Conservation (phyloP, 31 red algal species). For the Odonthalia washingtoniensis region DNA sequence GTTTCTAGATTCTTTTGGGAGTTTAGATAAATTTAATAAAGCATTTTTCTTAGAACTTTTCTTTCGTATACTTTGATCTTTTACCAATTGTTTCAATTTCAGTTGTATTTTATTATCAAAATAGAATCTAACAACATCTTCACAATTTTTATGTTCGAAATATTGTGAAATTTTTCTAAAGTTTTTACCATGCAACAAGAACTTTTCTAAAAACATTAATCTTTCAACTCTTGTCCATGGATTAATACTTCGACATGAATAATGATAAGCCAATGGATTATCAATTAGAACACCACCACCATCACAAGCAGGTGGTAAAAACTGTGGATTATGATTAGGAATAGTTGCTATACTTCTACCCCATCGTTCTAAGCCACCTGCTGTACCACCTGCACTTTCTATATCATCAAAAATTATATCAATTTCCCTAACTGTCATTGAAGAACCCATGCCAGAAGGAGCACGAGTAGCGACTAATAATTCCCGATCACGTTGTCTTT, state of each 20-base stretch:
- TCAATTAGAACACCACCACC: slow-evolving; percentile 68
- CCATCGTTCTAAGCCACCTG: slow-evolving; percentile 79
- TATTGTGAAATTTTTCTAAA: slow-evolving; percentile 85
- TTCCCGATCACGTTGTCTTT: slow-evolving; percentile 31
- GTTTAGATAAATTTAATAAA: slow-evolving; percentile 46
- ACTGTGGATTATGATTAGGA: slow-evolving; percentile 60
- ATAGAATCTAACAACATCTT: slow-evolving; percentile 92
- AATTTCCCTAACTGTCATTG: slow-evolving; percentile 64
- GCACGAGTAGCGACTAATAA: slow-evolving; percentile 67
- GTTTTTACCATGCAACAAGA: slow-evolving; percentile 82
- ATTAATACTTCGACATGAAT: slow-evolving; percentile 71
- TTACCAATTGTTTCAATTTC: slow-evolving; percentile 75
- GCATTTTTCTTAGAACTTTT: slow-evolving; percentile 47
- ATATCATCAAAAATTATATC: slow-evolving; percentile 68
- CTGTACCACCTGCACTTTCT: slow-evolving; percentile 75
- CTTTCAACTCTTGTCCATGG: slow-evolving; percentile 93
- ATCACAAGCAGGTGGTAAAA: slow-evolving; percentile 49
- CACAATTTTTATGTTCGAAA: slow-evolving; percentile 90
- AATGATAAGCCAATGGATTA: slow-evolving; percentile 76
- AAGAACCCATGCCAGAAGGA: slow-evolving; percentile 46
- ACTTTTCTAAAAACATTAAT: slow-evolving; percentile 88
- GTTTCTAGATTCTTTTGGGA: slow-evolving; percentile 58
- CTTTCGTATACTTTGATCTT: slow-evolving; percentile 67
- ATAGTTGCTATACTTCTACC: slow-evolving; percentile 71
- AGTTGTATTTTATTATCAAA: slow-evolving; percentile 89